Base-by-base conservation (phyloP, 139 green algal genomes). In the Mychonastes homosphaera region DNA sequence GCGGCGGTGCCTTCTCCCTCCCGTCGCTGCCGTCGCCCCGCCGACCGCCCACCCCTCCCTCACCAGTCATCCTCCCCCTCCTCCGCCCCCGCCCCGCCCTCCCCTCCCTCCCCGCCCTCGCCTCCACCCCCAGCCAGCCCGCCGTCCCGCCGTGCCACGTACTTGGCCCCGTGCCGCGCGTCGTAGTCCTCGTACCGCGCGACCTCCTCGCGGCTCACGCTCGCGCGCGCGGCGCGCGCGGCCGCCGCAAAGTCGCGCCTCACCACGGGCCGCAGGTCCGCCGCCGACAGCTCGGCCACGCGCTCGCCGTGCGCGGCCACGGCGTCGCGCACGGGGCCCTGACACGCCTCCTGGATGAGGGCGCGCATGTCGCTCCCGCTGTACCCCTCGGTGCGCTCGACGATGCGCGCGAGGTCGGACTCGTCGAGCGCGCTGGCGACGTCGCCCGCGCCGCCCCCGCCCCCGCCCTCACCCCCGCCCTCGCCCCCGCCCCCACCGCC, bases 331-430 rank as follows among this genome's bases (percentile, higher is more conserved):
- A 96, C 73, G 1, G 90, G 85, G 8, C 79, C 83, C 62, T 93
- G 81, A 64, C 83, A 93, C 21, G 91, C 92, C 67, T 97, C 92
- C 58, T 95, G 80, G 13, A 97, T 84, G 9, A 97, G 74, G 52
- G 88, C 84, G 59, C 74, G 73, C 84, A 99, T 94, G 78, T 99
- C 92, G 13, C 76, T 87, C 27, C 86, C 87, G 15, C 70, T 84
- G 68, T 80, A 85, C 36, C 74, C 74, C 6, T 68, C 49, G 1
- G 69, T 82, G n/a, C 57, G 40, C 28, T 53, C 50, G 34, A 72
- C 62, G 28, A 60, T n/a, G n/a, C n/a, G n/a, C n/a, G n/a, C n/a
- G n/a, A n/a, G n/a, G n/a, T n/a, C n/a, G n/a, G n/a, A n/a, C n/a
- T n/a, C n/a, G n/a, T n/a, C n/a, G n/a, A n/a, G n/a, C n/a, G n/a